Conservation (phyloP, 2,329 filamentous ascomycete species). For the Colletotrichum paranaense region DNA sequence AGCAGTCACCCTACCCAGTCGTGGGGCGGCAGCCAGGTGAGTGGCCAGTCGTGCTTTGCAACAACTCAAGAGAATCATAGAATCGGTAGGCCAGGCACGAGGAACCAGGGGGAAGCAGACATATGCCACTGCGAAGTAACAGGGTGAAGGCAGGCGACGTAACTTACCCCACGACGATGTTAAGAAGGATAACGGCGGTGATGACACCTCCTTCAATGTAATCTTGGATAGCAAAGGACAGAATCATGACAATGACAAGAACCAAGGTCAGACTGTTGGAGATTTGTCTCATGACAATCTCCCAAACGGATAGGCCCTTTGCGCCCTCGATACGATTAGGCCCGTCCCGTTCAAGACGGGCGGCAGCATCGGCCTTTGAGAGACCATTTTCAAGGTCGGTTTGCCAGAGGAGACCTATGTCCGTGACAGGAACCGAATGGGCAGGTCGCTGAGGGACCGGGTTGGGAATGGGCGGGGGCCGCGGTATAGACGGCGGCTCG, state of each 20-base stretch:
- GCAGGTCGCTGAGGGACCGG: slow-evolving; percentile 36
- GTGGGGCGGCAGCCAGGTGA: background rate
- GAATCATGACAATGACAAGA: slow-evolving; percentile 79
- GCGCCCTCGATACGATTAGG: slow-evolving; percentile 78
- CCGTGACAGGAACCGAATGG: slow-evolving; percentile 40
- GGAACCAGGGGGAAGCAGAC: background rate
- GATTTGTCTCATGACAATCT: slow-evolving; percentile 81
- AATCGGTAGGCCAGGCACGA: background rate
- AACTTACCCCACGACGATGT: slow-evolving; percentile 73
- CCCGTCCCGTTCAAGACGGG: slow-evolving; percentile 74
- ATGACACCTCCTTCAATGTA: slow-evolving; percentile 74
- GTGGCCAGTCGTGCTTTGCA: slow-evolving; percentile 9
- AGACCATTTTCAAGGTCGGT: slow-evolving; percentile 69
- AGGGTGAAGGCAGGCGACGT: background rate
- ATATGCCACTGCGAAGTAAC: background rate
- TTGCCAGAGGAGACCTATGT: slow-evolving; percentile 49
- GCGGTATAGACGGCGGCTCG: slow-evolving; percentile 37
- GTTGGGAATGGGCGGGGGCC: slow-evolving; percentile 33
- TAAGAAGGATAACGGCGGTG: slow-evolving; percentile 73
- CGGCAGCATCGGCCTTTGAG: slow-evolving; percentile 69
- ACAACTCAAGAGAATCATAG: background rate
- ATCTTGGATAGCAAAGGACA: slow-evolving; percentile 73
- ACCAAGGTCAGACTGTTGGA: slow-evolving; percentile 82
- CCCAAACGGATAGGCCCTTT: slow-evolving; percentile 78
- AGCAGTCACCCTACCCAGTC: slow-evolving; percentile 25